Base-by-base conservation (phyloP, 2,329 filamentous ascomycete species). In the Scytalidium sp. region DNA sequence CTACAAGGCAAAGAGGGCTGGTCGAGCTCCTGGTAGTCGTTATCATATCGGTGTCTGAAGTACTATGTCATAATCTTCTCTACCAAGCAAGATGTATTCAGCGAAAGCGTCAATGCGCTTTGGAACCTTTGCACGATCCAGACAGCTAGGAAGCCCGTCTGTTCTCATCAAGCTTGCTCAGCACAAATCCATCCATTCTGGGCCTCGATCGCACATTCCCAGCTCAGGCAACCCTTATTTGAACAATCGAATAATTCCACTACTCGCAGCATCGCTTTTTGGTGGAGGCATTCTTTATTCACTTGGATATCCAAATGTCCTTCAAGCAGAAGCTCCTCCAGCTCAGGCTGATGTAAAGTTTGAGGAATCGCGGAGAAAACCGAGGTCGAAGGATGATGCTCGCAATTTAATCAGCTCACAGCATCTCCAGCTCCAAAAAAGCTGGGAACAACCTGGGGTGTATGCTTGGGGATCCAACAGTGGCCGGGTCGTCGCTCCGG, bases 381-480 rank as follows among this genome's bases (percentile, higher is more conserved):
- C 76, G 20, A 67, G 71, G 1, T 84, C 83, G 6, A 83, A 83
- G 56, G 88, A 92, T 66, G 85, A 90, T 56, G 85, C 85, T 55
- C 73, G 88, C 50, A 87, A 91, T 49, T 70, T 88, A 50, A 83
- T 96, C 59, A 93, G 88, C 64, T 89, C 88, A 10, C 90, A 96
- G 66, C 90, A 96, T 70, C 72, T 90, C 5, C 93, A 97, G 71
- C 88, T 96, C 51, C 90, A 88, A 71, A 83, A 82, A 64, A 95
- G 89, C 68, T 84, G 80, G 78, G 81, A 83, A 68, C 85, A 88
- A 52, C 93, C 94, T 0, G 94, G 92, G 2, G 87, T 97, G 0
- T 97, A 96, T 69, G 84, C 87, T 4, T 99, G 94, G 93, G 94
- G 94, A 1, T 90, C 87, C 17, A 99, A 99, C 62, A 74, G 75